Conservation (phyloP, 495 filamentous ascomycete species). For the Penicillium turbatum region DNA sequence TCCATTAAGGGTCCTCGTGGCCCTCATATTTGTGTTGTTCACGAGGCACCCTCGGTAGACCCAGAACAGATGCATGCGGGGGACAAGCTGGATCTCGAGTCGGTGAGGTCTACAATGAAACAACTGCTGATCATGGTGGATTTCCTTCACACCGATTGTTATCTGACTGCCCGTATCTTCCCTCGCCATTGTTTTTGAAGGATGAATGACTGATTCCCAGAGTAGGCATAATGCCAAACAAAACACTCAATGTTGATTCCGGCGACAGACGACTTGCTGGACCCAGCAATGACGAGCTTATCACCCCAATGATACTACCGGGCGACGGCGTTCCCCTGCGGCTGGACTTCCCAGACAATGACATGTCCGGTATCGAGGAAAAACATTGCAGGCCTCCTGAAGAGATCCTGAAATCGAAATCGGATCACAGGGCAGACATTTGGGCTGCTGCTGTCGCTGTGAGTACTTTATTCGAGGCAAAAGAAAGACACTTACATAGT, state of each 20-base stretch:
- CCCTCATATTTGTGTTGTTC: constrained; percentile 3
- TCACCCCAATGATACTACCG: not conserved
- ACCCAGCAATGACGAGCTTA: not conserved
- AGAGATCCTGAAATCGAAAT: not conserved
- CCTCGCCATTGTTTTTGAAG: not conserved
- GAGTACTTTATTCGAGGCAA: not conserved
- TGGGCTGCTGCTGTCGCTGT: not conserved
- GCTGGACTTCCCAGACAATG: not conserved
- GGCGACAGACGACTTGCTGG: not conserved
- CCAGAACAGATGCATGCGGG: not conserved
- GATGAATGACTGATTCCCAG: not conserved
- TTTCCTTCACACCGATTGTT: constrained; percentile 1
- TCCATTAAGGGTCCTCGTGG: not conserved
- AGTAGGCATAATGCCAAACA: not conserved
- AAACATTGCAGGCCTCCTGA: constrained; percentile 1
- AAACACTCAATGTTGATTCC: not conserved
- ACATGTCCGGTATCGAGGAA: not conserved
- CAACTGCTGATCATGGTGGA: not conserved
- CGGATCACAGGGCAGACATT: not conserved
- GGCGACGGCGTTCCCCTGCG: not conserved
- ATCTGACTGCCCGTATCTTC: not conserved
- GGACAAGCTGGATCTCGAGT: not conserved
- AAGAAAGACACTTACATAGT: not conserved
- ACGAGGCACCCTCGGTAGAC: not conserved
- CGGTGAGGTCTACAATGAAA: not conserved